These are phyloP conservation scores for Coelastrella sp. DNA, from an alignment of 139 green algal species.

Conservation along the genomic window DNA sequence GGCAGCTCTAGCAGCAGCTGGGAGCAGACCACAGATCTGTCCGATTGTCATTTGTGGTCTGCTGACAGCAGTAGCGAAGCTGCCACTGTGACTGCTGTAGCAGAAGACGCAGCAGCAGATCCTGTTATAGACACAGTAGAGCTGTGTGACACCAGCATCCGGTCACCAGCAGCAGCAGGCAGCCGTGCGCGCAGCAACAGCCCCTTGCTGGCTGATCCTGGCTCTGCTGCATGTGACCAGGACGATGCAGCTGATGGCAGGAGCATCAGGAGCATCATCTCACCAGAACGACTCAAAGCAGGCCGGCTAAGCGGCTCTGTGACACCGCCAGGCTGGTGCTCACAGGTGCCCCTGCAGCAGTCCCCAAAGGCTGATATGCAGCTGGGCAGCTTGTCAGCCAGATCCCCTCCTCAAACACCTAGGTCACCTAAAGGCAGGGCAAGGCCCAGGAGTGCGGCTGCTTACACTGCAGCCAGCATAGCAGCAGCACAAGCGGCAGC, in stretches of 20 bases:
- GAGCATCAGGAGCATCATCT: too few relatives aligned
- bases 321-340: neutral
- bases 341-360: too few relatives aligned
- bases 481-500: neutral
- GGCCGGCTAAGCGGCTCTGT: neutral
- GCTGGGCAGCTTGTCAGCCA: neutral
- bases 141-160: neutral
- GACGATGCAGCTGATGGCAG: too few relatives aligned
- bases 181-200: neutral
- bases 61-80: too few relatives aligned
- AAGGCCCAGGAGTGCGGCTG: neutral
- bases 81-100: neutral
- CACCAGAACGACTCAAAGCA: too few relatives aligned
- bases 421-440: neutral
- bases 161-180: neutral
- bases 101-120: conserved; percentile 17
- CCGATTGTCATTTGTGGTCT: too few relatives aligned
- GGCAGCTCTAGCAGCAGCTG: neutral
- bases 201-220: too few relatives aligned
- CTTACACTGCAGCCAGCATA: neutral
- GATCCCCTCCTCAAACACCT: neutral
- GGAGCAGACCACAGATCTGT: too few relatives aligned
- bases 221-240: too few relatives aligned
- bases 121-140: neutral
- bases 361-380: neutral